These are phyloP conservation scores for Rhypophila decipiens DNA, from an alignment of 495 filamentous ascomycete genomes.

Conservation along the genomic window DNA sequence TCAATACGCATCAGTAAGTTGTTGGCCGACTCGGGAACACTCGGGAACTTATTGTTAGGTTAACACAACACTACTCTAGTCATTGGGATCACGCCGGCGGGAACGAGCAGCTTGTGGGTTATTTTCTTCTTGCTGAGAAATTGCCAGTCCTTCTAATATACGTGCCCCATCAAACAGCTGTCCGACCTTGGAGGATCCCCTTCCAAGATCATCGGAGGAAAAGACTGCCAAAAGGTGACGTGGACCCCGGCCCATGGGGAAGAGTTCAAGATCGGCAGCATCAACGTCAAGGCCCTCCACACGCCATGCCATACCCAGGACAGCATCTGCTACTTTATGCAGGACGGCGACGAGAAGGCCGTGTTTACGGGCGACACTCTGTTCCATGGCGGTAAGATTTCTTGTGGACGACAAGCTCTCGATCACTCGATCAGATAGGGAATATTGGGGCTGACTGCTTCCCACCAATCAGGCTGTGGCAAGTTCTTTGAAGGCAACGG, in stretches of 20 bases:
- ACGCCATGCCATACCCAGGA: constrained; percentile 98
- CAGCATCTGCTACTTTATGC: constrained; percentile 83
- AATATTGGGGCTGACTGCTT: too few species aligned
- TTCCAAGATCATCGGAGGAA: constrained; percentile 78
- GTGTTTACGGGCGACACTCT: constrained; percentile 96
- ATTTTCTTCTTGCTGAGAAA: background rate
- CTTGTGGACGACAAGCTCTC: too few species aligned
- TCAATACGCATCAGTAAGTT: constrained; percentile 96
- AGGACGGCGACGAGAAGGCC: constrained; percentile 72
- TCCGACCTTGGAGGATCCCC: constrained; percentile 47
- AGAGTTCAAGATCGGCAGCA: constrained; percentile 77
- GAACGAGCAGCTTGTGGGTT: constrained; percentile 67
- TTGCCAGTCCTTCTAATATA: background rate
- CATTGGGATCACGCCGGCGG: constrained; percentile 95
- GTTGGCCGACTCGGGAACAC: background rate
- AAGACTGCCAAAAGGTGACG: constrained; percentile 75
- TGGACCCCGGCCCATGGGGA: constrained; percentile 66
- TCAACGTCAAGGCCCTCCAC: constrained; percentile 81
- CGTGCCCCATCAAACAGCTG: constrained; percentile 43
- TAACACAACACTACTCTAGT: constrained; percentile 35
- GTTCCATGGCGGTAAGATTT: constrained; percentile 75
- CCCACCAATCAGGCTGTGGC: constrained; percentile 68
- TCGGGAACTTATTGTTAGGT: background rate
- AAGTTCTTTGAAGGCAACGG: constrained; percentile 93
- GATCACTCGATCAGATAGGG: too few species aligned